Conservation (phyloP, 2,329 filamentous ascomycete species). For the Aspergillus oerlinghausenensis region DNA sequence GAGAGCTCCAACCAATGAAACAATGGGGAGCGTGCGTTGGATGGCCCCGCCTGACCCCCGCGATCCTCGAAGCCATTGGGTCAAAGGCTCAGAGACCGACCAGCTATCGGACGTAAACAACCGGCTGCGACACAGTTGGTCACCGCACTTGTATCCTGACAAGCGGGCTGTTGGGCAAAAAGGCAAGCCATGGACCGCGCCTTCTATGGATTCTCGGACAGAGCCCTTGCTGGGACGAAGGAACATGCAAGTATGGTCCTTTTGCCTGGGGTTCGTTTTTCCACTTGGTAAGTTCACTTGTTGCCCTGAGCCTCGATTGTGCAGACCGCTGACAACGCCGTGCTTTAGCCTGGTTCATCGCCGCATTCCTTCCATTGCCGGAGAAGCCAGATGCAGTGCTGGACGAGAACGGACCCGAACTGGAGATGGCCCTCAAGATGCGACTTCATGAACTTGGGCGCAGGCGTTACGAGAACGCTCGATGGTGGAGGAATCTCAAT, state of each 20-base stretch:
- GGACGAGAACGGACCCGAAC: conserved; percentile 41
- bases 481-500: conserved; percentile 62
- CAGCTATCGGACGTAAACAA: conserved; percentile 27
- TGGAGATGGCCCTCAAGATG: conserved; percentile 43
- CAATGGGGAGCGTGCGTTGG: conserved; percentile 9
- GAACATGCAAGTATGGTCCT: conserved; percentile 70
- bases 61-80: conserved; percentile 44
- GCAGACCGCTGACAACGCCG: conserved; percentile 7
- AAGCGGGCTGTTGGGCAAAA: conserved; percentile 51
- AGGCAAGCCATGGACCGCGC: conserved; percentile 66
- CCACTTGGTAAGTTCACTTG: conserved; percentile 57
- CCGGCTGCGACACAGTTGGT: conserved; percentile 61
- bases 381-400: conserved; percentile 47
- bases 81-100: conserved; percentile 23
- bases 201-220: conserved; percentile 63
- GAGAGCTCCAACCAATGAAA: conserved; percentile 22
- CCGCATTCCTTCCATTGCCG: conserved; percentile 68
- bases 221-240: conserved; percentile 60
- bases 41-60: conserved; percentile 23
- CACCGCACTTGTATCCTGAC: conserved; percentile 66
- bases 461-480: conserved; percentile 54
- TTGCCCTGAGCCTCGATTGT: not conserved
- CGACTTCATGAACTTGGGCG: conserved; percentile 44
- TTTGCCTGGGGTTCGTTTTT: conserved; percentile 72
- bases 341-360: conserved; percentile 69